A percentile compares a stretch with the other conserved stretches of the same genome.
phyloP scores from a whole-genome alignment of 2,329 filamentous ascomycete species.

The Tothia fuscella region DNA sequence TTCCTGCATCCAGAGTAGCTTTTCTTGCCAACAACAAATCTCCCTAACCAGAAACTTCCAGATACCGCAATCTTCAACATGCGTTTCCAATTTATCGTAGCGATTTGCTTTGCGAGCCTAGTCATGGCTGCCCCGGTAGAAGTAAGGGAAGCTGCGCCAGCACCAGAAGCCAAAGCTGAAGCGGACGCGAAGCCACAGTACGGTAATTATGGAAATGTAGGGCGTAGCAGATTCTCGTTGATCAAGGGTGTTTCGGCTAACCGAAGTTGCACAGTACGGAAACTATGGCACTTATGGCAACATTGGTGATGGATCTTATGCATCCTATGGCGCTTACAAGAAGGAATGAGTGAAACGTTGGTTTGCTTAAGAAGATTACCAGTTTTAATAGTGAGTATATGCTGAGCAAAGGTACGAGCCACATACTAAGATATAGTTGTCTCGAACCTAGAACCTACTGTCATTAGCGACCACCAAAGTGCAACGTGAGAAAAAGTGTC shows the following conservation, averaged over 20 bases:
- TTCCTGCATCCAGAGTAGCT: neutral
- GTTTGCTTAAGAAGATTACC: neutral
- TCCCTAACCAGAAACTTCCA: neutral
- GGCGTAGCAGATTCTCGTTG: neutral
- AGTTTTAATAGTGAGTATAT: neutral
- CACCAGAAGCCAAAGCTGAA: no score
- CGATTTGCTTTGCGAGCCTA: conserved; percentile 3
- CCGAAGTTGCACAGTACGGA: neutral
- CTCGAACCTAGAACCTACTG: no score
- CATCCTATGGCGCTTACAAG: no score
- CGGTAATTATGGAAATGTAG: neutral
- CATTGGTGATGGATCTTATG: no score
- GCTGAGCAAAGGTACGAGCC: no score
- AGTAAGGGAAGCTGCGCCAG: neutral
- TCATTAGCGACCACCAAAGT: no score
- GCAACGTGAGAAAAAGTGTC: no score
- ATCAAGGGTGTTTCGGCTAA: neutral
- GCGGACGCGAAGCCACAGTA: neutral
- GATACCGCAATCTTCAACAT: neutral
- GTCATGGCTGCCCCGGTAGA: conserved; percentile 1
- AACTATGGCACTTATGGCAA: neutral
- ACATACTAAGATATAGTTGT: no score
- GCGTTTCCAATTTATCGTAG: conserved; percentile 4
- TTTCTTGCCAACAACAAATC: neutral
- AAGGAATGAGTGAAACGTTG: no score